A percentile compares a stretch with the other conserved stretches of the same genome.
Conservation (phyloP, 306 rosid genomes). For the Inga laurina region DNA sequence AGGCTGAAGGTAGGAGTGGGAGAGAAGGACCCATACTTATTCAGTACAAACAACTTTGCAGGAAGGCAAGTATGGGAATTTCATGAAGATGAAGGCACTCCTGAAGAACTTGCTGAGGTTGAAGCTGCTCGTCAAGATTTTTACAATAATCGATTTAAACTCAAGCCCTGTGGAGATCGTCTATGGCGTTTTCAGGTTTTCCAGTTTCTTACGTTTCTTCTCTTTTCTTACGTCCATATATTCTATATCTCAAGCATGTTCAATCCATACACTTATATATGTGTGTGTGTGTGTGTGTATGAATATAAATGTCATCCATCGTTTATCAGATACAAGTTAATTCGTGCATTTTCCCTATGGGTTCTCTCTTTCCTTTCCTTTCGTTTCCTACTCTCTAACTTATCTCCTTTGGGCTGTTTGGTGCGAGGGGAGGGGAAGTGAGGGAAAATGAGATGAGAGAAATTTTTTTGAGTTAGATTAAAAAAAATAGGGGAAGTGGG, state of each 20-base stretch:
- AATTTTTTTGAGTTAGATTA: too few relatives aligned
- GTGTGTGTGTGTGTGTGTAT: too few relatives aligned
- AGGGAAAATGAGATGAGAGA: too few relatives aligned
- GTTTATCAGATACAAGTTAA: neutral
- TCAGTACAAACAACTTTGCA: conserved; percentile 49
- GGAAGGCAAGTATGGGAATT: conserved; percentile 65
- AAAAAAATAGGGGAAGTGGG: too few relatives aligned
- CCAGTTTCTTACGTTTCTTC: neutral
- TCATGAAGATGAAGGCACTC: conserved; percentile 41
- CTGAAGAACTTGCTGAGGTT: conserved; percentile 41
- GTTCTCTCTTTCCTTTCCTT: neutral
- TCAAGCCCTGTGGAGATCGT: conserved; percentile 49
- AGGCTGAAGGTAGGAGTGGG: conserved; percentile 56
- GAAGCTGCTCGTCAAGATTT: conserved; percentile 53
- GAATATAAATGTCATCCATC: neutral
- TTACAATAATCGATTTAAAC: conserved; percentile 41
- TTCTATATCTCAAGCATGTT: neutral
- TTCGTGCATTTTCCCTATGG: too few relatives aligned
- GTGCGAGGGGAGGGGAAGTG: too few relatives aligned
- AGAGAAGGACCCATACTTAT: conserved; percentile 44
- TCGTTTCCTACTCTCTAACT: neutral
- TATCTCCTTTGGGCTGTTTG: too few relatives aligned
- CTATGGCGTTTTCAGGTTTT: conserved; percentile 65
- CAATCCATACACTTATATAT: too few relatives aligned
- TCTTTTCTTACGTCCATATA: too few relatives aligned